Base-by-base conservation (phyloP, 306 rosid genomes). In the Trichosanthes cucumerina region DNA sequence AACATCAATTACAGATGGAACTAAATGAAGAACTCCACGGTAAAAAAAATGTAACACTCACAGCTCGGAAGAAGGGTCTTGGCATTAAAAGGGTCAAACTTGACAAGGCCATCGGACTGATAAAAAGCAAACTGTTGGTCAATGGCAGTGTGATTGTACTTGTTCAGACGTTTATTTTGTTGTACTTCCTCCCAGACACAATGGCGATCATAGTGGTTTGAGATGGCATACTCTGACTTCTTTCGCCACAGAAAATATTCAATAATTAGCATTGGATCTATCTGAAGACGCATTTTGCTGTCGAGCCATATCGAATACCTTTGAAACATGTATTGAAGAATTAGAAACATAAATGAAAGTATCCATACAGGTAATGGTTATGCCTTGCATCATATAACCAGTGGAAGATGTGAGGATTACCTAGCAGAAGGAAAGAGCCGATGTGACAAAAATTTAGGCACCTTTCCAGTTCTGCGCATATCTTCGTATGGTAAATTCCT, bases 301-400 rank as follows among this genome's bases (percentile, higher is more conserved):
- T 94, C 98, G 58, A 94, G 86, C 98, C 98, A 94, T 87, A 94
- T 90, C 10, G 97, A 94, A 81, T 94, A 94, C 97, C 97, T 94
- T 38, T 81, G 31, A 85, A 86, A 56, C 82, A 83, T 78, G 39
- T 36, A 82, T 75, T 50, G 38, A 33, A 77, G 50, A 79, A 52
- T 82, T 31, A 31, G 11, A 15, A 31, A 57, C 64, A 74, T 74
- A 58, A 52, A 7, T 50, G 24, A 54, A 79, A 44, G 79, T 46
- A 31, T 33, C 31, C 78, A 76, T 78, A 36, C 56, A 79, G 56
- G 23, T 41, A 78, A 79, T 9, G 76, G 39, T 65, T 15, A 9
- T 78, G 64, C 78, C 75, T 33, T 71, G 76, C 82, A 80, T 62
- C 65, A 54, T 52, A 74, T 66, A 71, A 71, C 81, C 14, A 77